phyloP scores from a whole-genome alignment of 495 filamentous ascomycete species.

The Endocarpon pusillum region DNA sequence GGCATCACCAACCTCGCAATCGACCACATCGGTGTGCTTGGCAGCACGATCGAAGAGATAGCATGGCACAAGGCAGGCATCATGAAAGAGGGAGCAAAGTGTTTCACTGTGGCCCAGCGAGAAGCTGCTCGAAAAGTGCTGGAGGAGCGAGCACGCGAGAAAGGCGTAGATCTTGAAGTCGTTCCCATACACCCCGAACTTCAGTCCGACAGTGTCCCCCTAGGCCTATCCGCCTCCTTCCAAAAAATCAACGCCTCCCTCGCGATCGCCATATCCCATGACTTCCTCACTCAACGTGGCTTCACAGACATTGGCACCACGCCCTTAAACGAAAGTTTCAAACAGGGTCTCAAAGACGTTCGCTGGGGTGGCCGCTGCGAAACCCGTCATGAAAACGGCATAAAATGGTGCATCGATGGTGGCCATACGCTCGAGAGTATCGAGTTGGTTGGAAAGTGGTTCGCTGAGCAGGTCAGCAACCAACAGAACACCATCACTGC shows the following conservation, averaged over 20 bases:
- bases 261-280: constrained; percentile 45
- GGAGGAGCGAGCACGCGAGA: constrained; percentile 49
- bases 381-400: constrained; percentile 43
- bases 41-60: constrained; percentile 72
- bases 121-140: constrained; percentile 52
- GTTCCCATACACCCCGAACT: constrained; percentile 49
- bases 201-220: constrained; percentile 31
- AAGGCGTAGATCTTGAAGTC: constrained; percentile 39
- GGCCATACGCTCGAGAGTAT: constrained; percentile 87
- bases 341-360: constrained; percentile 55
- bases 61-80: constrained; percentile 97
- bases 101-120: constrained; percentile 60
- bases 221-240: constrained; percentile 65
- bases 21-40: constrained; percentile 68
- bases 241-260: constrained; percentile 78
- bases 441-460: constrained; percentile 64
- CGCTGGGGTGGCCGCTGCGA: constrained; percentile 75
- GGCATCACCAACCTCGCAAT: constrained; percentile 80
- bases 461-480: constrained; percentile 35
- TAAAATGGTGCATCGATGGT: constrained; percentile 80
- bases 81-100: constrained; percentile 53
- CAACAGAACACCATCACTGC: constrained; percentile 16
- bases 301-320: constrained; percentile 9
- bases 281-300: constrained; percentile 20
- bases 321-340: constrained; percentile 47